Base-by-base conservation (phyloP, 495 filamentous ascomycete species). In the Lichenothelia convexa region DNA sequence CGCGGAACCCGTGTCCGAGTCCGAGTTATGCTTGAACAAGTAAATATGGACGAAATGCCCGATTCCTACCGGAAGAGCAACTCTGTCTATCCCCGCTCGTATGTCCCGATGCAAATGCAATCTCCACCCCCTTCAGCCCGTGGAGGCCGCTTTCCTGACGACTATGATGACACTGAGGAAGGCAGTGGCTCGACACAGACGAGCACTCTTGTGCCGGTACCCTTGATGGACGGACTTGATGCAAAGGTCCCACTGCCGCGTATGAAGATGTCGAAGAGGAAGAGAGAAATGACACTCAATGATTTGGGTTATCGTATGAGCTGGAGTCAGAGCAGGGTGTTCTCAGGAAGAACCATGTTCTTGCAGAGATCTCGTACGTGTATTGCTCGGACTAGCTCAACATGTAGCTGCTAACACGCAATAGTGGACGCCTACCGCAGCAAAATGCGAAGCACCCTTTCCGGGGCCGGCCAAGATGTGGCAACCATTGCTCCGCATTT, bases 261-360 rank as follows among this genome's bases (percentile, higher is more conserved):
- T 30, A 66, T 85, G 43, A 71, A 72, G 15, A 66, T 65, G 36
- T 58, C 63, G 29, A 67, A 70, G 35, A 70, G 80, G 33, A 69
- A 62, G 29, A 86, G 82, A 57, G 87, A 97, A 51, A 69, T 84
- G 3, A 61, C 78, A 33, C 52, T 97, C 43, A 97, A 97, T 48
- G 85, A 95, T 49, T 53, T 95, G 32, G 89, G 84, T 0, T 94
- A 91, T 49, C 70, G 87, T 12, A 91, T 97, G 75, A 81, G 78
- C 30, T 97, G 89, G 89, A 71, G 80, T 34, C 86, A 93, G 57
- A 84, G 82, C 51, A 67, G 86, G 30, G 75, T 83, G 1, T 94
- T 94, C 59, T 70, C 80, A 12, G 78, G 73, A 3, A 66, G 82
- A 47, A 80, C 74, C 32, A 63, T 93, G 42, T 97, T 97, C 52